A percentile compares a stretch with the other conserved stretches of the same genome.
phyloP scores from a whole-genome alignment of 768 basidiomycete genomes.

The Auriscalpium orientale region DNA sequence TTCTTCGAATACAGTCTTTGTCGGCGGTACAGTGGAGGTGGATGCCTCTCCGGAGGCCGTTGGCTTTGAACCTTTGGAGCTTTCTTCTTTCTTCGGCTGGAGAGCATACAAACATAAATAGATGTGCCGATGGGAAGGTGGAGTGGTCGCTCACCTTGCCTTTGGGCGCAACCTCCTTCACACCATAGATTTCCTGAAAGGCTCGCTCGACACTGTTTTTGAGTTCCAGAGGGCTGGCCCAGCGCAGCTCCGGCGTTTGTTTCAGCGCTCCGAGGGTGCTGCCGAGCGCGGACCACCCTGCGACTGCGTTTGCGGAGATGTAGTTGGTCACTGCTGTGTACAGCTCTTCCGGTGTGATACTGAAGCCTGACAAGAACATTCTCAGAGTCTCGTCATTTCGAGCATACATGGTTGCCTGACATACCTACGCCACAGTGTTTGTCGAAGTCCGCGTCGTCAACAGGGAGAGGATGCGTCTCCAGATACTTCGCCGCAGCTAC shows the following conservation, averaged over 20 bases:
- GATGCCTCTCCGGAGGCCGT: slow-evolving; percentile 29
- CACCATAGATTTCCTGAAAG: slow-evolving; percentile 63
- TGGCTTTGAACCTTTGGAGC: slow-evolving; percentile 24
- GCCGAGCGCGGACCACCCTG: slow-evolving; percentile 76
- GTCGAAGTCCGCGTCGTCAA: slow-evolving; percentile 68
- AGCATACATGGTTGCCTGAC: slow-evolving; percentile 19
- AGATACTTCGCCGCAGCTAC: slow-evolving; percentile 73
- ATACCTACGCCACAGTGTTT: slow-evolving; percentile 80
- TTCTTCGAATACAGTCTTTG: slow-evolving; percentile 78
- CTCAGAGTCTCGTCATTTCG: background rate
- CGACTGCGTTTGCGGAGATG: slow-evolving; percentile 42
- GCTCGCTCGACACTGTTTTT: slow-evolving; percentile 73
- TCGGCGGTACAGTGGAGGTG: slow-evolving; percentile 21
- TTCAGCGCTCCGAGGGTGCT: slow-evolving; percentile 58
- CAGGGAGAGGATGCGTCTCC: slow-evolving; percentile 49
- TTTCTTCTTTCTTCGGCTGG: slow-evolving; percentile 44
- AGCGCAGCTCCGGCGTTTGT: slow-evolving; percentile 54
- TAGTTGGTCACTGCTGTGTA: slow-evolving; percentile 46
- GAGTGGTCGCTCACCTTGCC: slow-evolving; percentile 39
- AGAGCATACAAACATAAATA: no score
- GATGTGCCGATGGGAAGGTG: no score
- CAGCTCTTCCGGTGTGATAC: slow-evolving; percentile 63
- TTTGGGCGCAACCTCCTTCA: slow-evolving; percentile 59
- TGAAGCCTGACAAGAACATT: slow-evolving; percentile 53
- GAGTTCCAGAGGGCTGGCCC: slow-evolving; percentile 79